A percentile compares a stretch with the other conserved stretches of the same genome.
phyloP scores from a whole-genome alignment of 2,329 filamentous ascomycete genomes.

The Chaetomium globosum region DNA sequence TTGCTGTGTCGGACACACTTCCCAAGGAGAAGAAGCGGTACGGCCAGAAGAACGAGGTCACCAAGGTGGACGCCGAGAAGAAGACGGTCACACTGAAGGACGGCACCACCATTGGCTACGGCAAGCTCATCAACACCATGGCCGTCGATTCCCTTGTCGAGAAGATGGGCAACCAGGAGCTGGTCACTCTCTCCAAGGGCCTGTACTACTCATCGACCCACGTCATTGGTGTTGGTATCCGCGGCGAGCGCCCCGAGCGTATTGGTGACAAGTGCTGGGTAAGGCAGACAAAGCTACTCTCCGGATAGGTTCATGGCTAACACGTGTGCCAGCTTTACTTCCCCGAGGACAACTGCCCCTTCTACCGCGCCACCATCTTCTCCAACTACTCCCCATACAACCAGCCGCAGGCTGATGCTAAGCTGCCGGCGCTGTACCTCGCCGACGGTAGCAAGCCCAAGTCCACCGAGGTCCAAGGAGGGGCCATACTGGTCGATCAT shows the following conservation, averaged over 20 bases:
- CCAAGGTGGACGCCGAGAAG: conserved; percentile 81
- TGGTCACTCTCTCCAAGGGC: conserved; percentile 80
- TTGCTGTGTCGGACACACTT: conserved; percentile 88
- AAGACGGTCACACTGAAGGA: conserved; percentile 82
- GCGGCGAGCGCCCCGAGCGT: conserved; percentile 85
- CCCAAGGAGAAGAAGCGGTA: conserved; percentile 90
- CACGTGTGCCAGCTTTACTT: conserved; percentile 73
- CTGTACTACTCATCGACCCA: conserved; percentile 97
- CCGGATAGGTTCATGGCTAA: conserved; percentile 33
- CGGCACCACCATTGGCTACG: conserved; percentile 86
- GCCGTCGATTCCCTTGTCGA: conserved; percentile 85
- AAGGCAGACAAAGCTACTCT: conserved; percentile 40
- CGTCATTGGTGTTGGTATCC: conserved; percentile 93
- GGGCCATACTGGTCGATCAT: conserved; percentile 99
- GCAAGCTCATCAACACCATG: conserved; percentile 96
- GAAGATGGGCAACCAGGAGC: conserved; percentile 83
- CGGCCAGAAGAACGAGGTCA: conserved; percentile 80
- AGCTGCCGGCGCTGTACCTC: conserved; percentile 83
- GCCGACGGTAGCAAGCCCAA: conserved; percentile 81
- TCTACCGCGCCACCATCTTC: conserved; percentile 99
- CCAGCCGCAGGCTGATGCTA: conserved; percentile 79
- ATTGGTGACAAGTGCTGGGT: conserved; percentile 99
- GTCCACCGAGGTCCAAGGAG: conserved; percentile 71
- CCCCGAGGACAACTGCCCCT: conserved; percentile 97
- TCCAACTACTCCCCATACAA: conserved; percentile 99